Evolutionary conservation across 2,329 filamentous ascomycete genomes (phyloP), one percentile per base, ranked within the genome.

Genomic region (Aureobasidium sp.): DNA sequence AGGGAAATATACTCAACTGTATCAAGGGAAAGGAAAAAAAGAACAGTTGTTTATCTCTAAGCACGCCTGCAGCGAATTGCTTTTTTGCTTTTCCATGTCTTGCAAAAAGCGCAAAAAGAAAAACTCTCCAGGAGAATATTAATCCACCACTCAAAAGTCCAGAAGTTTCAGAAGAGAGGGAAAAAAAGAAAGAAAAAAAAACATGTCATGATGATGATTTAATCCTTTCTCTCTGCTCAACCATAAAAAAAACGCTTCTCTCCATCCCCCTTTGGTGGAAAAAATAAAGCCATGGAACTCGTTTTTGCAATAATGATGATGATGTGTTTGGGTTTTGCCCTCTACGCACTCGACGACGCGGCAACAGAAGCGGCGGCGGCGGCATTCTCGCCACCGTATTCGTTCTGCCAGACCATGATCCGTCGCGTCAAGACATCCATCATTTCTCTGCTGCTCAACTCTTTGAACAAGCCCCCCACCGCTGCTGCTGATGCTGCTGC

Each of bases 341-440:
- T n/a, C 14, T 38, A 4, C 17, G 35, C 44, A 48, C 27, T 10
- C 32, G 14, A 49, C 45, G 11, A 39, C 5, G 34, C 27, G n/a
- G 45, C 17, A 22, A 27, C 44, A 45, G 41, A n/a, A 14, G 42
- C 21, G n/a, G 42, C 6, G 16, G 41, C 12, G 27, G 32, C 30
- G 27, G 27, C 27, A 12, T 30, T 30, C 14, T 51, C 48, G 19
- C 27, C 75, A 16, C 74, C 74, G 57, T 72, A 74, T 59, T 76
- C 75, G 59, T 85, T 84, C 71, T 95, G 88, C 88, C 88, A 95
- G 63, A 86, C 85, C 60, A 91, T 80, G 62, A 95, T 77, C 66
- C 90, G 83, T 57, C 86, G 79, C 57, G 86, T 90, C 66, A 95
- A 70, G 61, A 83, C 78, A 66, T 94, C 89, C 88, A 94, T 94